Conservation (phyloP, 495 filamentous ascomycete species). For the Aspergillus diversus region DNA sequence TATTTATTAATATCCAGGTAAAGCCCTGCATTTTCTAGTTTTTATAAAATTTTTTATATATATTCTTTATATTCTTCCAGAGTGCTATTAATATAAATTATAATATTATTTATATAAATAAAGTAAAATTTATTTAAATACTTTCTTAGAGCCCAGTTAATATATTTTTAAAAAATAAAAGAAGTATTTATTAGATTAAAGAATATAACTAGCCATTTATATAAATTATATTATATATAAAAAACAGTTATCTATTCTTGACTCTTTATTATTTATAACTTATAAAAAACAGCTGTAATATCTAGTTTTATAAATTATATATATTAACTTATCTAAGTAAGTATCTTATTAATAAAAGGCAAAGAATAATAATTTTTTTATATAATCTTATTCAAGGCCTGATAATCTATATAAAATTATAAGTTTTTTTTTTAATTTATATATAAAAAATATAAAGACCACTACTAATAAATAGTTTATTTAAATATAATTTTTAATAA, state of each 20-base stretch:
- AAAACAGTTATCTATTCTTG: constrained; percentile 13
- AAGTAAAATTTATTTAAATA: too few relatives aligned
- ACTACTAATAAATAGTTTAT: too few relatives aligned
- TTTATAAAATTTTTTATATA: constrained; percentile 12
- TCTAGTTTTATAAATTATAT: constrained; percentile 14
- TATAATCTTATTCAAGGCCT: constrained; percentile 1
- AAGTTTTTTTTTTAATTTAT: too few relatives aligned
- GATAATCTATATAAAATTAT: constrained; percentile 10
- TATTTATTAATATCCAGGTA: constrained; percentile 15
- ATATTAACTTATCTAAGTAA: constrained; percentile 6
- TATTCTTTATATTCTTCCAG: constrained; percentile 1
- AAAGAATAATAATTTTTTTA: constrained; percentile 6
- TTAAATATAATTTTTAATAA: neutral
- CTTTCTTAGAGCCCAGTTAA: too few relatives aligned
- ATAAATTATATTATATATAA: constrained; percentile 12
- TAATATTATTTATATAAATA: constrained; percentile 16
- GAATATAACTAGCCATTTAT: constrained; percentile 8
- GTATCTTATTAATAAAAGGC: constrained; percentile 11
- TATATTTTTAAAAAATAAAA: constrained; percentile 13
- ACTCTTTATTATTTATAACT: constrained; percentile 1
- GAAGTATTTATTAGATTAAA: constrained; percentile 12
- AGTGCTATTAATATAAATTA: constrained; percentile 9
- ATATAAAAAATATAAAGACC: too few relatives aligned
- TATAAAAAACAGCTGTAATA: too few relatives aligned
- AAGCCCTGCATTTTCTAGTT: constrained; percentile 5